A percentile compares a stretch with the other conserved stretches of the same genome.
phyloP scores from a whole-genome alignment of 306 rosid genomes.

The Amphicarpaea edgeworthii region DNA sequence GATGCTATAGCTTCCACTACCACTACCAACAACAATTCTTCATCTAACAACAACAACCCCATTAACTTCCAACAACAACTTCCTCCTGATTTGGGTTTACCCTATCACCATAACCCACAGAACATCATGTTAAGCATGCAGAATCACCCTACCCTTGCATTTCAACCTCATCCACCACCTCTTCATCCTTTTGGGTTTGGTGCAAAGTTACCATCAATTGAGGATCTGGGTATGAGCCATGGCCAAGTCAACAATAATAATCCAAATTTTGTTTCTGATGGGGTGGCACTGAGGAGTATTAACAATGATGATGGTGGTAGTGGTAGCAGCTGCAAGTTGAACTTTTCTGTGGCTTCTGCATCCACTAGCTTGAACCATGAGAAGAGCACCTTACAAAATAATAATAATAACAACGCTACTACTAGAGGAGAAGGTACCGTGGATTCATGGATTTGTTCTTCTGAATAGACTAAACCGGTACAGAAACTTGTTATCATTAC shows the following conservation, averaged over 20 bases:
- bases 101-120: constrained; percentile 29
- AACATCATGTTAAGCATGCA: constrained; percentile 61
- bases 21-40: constrained; percentile 32
- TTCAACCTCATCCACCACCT: constrained; percentile 46
- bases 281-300: constrained; percentile 19
- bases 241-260: constrained; percentile 34
- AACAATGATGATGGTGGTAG: constrained; percentile 43
- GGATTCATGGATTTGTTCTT: constrained; percentile 81
- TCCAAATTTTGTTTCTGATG: constrained; percentile 34
- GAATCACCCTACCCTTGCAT: constrained; percentile 50
- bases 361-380: constrained; percentile 57
- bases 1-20: constrained; percentile 49
- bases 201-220: constrained; percentile 52
- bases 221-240: constrained; percentile 51
- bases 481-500: constrained; percentile 50
- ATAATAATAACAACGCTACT: constrained; percentile 29
- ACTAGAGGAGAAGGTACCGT: constrained; percentile 65
- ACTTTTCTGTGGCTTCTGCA: constrained; percentile 45
- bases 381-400: constrained; percentile 51
- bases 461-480: constrained; percentile 52
- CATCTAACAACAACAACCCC: not conserved
- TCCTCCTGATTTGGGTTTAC: constrained; percentile 48
- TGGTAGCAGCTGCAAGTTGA: constrained; percentile 56
- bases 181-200: constrained; percentile 48
- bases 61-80: constrained; percentile 46